These are phyloP conservation scores for Mycena olivaceomarginata DNA, from an alignment of 768 basidiomycete species.

Conservation along the genomic window DNA sequence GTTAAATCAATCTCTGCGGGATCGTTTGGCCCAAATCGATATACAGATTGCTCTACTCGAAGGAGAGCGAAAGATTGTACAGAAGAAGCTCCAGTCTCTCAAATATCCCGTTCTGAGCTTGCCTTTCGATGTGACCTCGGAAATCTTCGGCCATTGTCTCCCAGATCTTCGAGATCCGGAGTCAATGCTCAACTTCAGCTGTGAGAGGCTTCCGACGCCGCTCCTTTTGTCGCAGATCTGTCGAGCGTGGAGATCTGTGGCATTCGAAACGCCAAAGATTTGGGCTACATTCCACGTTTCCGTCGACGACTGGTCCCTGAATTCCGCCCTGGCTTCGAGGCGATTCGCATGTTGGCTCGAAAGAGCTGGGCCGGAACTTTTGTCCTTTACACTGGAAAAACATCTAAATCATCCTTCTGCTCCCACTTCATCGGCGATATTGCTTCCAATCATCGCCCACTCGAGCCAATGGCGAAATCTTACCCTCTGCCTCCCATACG, in stretches of 20 bases:
- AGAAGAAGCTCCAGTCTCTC: not conserved
- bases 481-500: not conserved
- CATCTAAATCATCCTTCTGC: not conserved
- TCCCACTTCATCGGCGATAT: not conserved
- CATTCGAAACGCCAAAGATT: slow-evolving; percentile 5
- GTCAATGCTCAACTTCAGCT: not conserved
- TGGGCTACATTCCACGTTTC: slow-evolving; percentile 8
- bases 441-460: not conserved
- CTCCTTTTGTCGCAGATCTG: not conserved
- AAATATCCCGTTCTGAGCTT: slow-evolving; percentile 9
- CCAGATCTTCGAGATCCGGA: not conserved
- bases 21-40: slow-evolving; percentile 18
- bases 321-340: not conserved
- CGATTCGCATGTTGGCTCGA: not conserved
- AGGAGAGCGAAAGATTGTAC: slow-evolving; percentile 10
- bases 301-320: not conserved
- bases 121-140: slow-evolving; percentile 8
- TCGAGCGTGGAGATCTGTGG: slow-evolving; percentile 20
- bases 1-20: slow-evolving; percentile 1
- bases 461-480: slow-evolving; percentile 9
- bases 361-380: not conserved
- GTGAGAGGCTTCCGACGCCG: not conserved
- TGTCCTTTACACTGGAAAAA: not conserved
- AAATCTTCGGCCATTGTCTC: slow-evolving; percentile 15
- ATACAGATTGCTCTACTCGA: slow-evolving; percentile 7